Base-by-base conservation (phyloP, 139 green algal species). In the Limnomonas spitsbergensis region DNA sequence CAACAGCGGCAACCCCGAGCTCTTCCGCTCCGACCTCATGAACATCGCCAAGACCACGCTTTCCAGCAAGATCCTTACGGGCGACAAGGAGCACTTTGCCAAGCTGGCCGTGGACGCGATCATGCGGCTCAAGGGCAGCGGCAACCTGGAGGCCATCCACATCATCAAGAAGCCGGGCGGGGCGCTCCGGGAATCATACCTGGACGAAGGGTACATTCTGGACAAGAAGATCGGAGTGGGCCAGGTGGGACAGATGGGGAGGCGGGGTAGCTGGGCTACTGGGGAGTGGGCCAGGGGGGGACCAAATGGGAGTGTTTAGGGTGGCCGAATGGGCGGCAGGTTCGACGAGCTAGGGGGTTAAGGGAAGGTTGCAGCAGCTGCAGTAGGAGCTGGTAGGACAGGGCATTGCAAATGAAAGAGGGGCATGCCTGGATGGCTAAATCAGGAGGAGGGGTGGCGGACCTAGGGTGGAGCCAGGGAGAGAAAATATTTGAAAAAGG, bases 131-230 rank as follows among this genome's bases (percentile, higher is more conserved):
- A 97, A 97, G 79, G 93, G 83, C 56, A 92, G 80, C 54, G 89
- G 82, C n/a, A 96, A 98, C 86, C 87, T 99, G 73, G 95, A 98
- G 80, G 87, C 91, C 39, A 99, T 99, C 79, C 91, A 99, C 85
- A 94, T 99, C 87, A 96, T 99, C 88, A 98, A 99, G 88, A 98
- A 98, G 85, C 75, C 92, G 2, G 96, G 96, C 2, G 96, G 96
- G 24, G 95, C 93, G 1, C 86, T 99, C 47, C 84, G 88, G 72
- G 94, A 99, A 52, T 98, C 93, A 0, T 99, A 95, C 86, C 82
- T 99, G 14, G 96, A 98, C 73, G 95, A 99, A 86, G 96, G 96
- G 27, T 99, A 97, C 90, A 99, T 99, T 73, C 85, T 99, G 73
- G 94, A 99, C 91, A 99, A 99, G 91, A 90, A 90, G 56, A 97